Evolutionary conservation across 2,329 filamentous ascomycete species (phyloP).

Genomic region (Chalara sp.): DNA sequence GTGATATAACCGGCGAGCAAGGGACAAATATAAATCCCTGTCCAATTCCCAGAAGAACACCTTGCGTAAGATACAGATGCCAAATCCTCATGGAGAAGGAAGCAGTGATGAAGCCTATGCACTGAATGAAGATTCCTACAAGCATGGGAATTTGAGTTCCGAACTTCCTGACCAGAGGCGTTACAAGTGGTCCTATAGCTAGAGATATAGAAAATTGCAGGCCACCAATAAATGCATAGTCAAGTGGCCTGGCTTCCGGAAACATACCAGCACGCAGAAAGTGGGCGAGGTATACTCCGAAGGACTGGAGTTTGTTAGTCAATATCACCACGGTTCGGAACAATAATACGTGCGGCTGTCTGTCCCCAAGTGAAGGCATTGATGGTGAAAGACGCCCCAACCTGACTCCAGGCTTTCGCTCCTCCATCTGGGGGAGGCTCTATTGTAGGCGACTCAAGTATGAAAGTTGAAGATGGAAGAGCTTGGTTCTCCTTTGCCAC

Average conservation of each 20-base stretch:
- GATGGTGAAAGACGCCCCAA: no score
- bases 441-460: no score
- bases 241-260: constrained; percentile 42
- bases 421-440: no score
- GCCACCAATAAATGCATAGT: constrained; percentile 54
- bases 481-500: no score
- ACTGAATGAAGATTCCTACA: constrained; percentile 42
- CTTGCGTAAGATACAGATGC: constrained; percentile 55
- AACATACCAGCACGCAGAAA: constrained; percentile 46
- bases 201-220: constrained; percentile 42
- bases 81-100: constrained; percentile 46
- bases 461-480: no score
- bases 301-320: constrained; percentile 28
- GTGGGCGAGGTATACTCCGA: constrained; percentile 48
- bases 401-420: no score
- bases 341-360: no score
- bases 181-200: constrained; percentile 45
- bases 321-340: no score
- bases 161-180: constrained; percentile 38
- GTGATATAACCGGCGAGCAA: constrained; percentile 44
- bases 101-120: constrained; percentile 42
- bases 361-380: no score
- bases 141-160: constrained; percentile 43
- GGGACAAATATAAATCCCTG: constrained; percentile 55
- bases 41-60: constrained; percentile 52